Evolutionary conservation across 2,329 filamentous ascomycete genomes (phyloP), one percentile per base, ranked within the genome.

Genomic region (Amauroascus verrucosus): DNA sequence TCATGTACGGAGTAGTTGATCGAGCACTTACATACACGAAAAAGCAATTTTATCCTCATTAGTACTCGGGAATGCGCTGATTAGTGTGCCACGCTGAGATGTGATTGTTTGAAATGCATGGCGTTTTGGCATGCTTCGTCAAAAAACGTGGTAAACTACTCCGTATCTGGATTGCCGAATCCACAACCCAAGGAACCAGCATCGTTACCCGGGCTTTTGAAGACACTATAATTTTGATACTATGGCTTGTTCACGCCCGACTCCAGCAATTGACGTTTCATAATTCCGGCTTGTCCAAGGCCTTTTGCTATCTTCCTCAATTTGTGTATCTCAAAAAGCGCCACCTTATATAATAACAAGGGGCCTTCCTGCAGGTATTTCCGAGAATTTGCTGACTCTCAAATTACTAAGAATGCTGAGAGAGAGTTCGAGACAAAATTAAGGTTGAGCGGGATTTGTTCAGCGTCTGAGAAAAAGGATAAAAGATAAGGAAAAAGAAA

Each of bases 101-200:
- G 13, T 45, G 41, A 5, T 45, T 16, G 41, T 22, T 45, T 45
- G 22, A 33, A 46, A 46, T 46, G 28, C 28, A 33, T 22, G 41
- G 3, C 44, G 7, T 18, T 46, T 24, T 46, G 28, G 26, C 44
- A 33, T 33, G 44, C 44, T 46, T 46, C 26, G 33, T 38, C 16
- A 35, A n/a, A 13, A 46, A 46, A 46, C 44, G 44, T 46, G 44
- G 41, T 45, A 30, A 45, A 13, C 41, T 45, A 45, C 24, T 16
- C 41, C 14, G 13, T n/a, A 30, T 30, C 41, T 28, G 18, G 41
- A 45, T 45, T 30, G 41, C 41, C 41, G 41, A 45, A 45, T 16
- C 44, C n/a, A 13, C 28, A n/a, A n/a, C 6, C 14, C 18, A 41
- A 41, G 38, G 18, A 41, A 11, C 7, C 16, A 41, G 38, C 18